A percentile compares a stretch with the other conserved stretches of the same genome.
phyloP scores from a whole-genome alignment of 2,329 filamentous ascomycete genomes.

The Emergomyces pasteurianus region DNA sequence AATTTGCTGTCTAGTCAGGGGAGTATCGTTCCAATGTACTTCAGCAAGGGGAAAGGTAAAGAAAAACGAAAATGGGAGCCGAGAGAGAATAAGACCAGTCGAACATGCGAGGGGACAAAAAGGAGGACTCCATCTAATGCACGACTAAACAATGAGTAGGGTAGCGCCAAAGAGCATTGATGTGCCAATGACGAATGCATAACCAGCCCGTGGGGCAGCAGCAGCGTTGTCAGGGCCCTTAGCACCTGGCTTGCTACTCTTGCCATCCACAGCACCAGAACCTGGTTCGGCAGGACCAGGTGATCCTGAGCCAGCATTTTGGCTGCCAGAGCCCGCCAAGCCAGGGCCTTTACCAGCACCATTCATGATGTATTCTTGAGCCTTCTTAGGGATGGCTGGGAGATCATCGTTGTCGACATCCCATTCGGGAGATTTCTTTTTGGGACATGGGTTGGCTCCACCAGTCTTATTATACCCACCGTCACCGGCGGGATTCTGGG shows the following conservation, averaged over 20 bases:
- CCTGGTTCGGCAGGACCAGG: slow-evolving; percentile 36
- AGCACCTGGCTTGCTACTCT: slow-evolving; percentile 11
- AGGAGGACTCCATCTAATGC: neutral
- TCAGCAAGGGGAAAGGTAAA: neutral
- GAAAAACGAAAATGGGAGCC: neutral
- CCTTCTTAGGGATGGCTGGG: slow-evolving; percentile 45
- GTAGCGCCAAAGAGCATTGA: slow-evolving; percentile 44
- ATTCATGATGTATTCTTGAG: slow-evolving; percentile 44
- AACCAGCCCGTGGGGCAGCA: slow-evolving; percentile 32
- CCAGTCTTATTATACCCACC: slow-evolving; percentile 48
- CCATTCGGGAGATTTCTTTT: slow-evolving; percentile 42
- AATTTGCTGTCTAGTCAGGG: neutral
- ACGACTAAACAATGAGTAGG: slow-evolving; percentile 22
- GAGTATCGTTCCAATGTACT: neutral
- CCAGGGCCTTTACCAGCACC: slow-evolving; percentile 48
- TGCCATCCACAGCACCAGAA: slow-evolving; percentile 17
- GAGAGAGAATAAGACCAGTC: neutral
- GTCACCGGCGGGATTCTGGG: slow-evolving; percentile 42
- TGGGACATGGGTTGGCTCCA: slow-evolving; percentile 42
- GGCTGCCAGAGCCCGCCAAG: slow-evolving; percentile 44
- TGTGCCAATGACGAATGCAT: slow-evolving; percentile 39
- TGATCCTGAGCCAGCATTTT: slow-evolving; percentile 41
- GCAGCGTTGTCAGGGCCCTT: slow-evolving; percentile 31
- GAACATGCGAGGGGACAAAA: neutral
- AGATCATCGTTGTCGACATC: slow-evolving; percentile 38